Evolutionary conservation across 2,329 filamentous ascomycete genomes (phyloP).

Genomic region (Xylaria sp.): DNA sequence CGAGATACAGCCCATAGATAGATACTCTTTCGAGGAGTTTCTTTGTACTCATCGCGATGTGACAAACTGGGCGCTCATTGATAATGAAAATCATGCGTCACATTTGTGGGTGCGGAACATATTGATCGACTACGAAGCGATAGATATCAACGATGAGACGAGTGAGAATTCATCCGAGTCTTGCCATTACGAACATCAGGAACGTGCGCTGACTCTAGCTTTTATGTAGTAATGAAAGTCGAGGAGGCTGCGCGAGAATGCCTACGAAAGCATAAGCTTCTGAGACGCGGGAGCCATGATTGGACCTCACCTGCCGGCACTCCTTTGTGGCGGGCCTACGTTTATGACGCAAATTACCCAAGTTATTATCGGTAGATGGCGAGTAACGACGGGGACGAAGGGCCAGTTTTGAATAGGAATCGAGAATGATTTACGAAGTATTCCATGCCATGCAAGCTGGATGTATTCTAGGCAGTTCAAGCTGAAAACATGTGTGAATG

Average conservation of each 20-base stretch:
- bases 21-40: background rate
- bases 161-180: background rate
- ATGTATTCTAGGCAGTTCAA: no score
- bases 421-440: background rate
- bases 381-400: background rate
- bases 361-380: background rate
- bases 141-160: background rate
- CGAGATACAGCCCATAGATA: background rate
- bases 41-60: background rate
- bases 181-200: background rate
- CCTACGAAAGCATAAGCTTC: background rate
- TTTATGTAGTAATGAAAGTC: background rate
- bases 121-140: background rate
- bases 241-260: background rate
- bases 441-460: background rate
- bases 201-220: background rate
- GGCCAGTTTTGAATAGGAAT: background rate
- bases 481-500: constrained; percentile 7
- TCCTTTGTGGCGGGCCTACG: background rate
- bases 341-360: background rate
- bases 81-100: background rate
- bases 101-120: background rate
- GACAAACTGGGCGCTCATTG: background rate
- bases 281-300: background rate
- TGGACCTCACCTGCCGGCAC: background rate